These are phyloP conservation scores for Letharia columbiana DNA, from an alignment of 495 filamentous ascomycete genomes.

Conservation along the genomic window DNA sequence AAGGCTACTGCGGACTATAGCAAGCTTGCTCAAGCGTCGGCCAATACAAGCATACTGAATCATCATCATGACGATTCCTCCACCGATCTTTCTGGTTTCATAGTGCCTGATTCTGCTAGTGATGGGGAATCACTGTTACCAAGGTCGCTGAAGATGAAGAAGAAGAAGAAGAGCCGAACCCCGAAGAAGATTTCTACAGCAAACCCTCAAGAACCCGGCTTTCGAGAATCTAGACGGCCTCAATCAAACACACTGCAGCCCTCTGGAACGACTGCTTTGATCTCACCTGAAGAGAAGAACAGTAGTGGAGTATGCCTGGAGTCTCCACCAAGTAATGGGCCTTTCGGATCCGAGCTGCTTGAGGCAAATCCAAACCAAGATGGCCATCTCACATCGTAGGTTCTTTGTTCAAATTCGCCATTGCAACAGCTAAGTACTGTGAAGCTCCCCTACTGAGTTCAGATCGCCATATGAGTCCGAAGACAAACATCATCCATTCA, in stretches of 20 bases:
- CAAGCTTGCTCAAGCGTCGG: constrained; percentile 1
- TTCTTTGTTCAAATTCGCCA: neutral
- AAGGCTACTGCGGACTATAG: constrained; percentile 15
- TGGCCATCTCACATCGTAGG: constrained; percentile 18
- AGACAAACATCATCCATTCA: constrained; percentile 16
- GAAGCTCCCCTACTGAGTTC: constrained; percentile 20
- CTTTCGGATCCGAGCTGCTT: neutral
- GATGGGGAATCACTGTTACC: neutral
- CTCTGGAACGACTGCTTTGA: neutral
- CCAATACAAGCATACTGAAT: neutral
- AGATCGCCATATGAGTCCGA: constrained; percentile 19
- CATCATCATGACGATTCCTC: constrained; percentile 16
- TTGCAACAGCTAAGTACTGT: neutral
- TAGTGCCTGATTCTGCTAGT: constrained; percentile 29
- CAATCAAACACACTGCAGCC: neutral
- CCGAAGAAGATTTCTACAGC: neutral
- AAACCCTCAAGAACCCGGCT: neutral
- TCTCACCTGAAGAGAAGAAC: neutral
- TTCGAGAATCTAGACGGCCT: neutral
- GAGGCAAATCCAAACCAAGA: neutral
- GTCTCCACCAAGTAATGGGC: neutral
- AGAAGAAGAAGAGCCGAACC: neutral
- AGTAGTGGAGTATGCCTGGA: neutral
- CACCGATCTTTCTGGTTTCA: constrained; percentile 31
- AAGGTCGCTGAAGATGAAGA: neutral